These are phyloP conservation scores for Ustilago cynodontis DNA, from an alignment of 1,284 basidiomycete genomes.

Conservation along the genomic window DNA sequence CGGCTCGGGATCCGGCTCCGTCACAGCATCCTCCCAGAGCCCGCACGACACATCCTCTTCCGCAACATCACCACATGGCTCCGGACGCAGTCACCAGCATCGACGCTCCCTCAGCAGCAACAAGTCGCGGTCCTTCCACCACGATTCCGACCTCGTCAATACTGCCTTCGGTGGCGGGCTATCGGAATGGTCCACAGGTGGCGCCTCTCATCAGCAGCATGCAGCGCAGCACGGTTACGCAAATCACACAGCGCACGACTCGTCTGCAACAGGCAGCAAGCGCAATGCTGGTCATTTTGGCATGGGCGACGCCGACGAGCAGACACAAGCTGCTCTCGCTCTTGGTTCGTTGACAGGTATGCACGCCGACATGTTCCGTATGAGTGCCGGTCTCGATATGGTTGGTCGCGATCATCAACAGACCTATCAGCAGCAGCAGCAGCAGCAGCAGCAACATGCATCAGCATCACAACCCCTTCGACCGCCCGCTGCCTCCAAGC, in stretches of 20 bases:
- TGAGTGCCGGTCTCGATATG: slow-evolving; percentile 48
- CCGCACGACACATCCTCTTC: slow-evolving; percentile 52
- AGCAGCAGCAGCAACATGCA: slow-evolving; percentile 6
- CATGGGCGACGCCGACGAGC: slow-evolving; percentile 37
- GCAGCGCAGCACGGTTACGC: slow-evolving; percentile 23
- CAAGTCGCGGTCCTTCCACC: slow-evolving; percentile 41
- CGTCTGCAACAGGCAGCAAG: slow-evolving; percentile 44
- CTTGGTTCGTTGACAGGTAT: slow-evolving; percentile 45
- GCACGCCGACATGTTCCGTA: slow-evolving; percentile 56
- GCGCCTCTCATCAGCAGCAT: slow-evolving; percentile 17
- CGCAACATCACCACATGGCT: slow-evolving; percentile 50
- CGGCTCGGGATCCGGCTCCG: slow-evolving; percentile 50
- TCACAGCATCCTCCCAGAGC: slow-evolving; percentile 46
- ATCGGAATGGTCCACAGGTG: slow-evolving; percentile 33
- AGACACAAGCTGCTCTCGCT: slow-evolving; percentile 46
- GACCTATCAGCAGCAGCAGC: not conserved
- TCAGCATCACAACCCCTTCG: slow-evolving; percentile 14
- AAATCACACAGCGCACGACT: slow-evolving; percentile 27
- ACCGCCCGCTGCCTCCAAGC: slow-evolving; percentile 14
- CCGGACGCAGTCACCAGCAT: slow-evolving; percentile 29
- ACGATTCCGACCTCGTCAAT: slow-evolving; percentile 50
- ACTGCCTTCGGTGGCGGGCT: slow-evolving; percentile 44
- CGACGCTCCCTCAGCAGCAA: slow-evolving; percentile 35
- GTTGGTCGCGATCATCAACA: slow-evolving; percentile 4
- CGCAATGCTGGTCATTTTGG: slow-evolving; percentile 43